Evolutionary conservation across 2,329 filamentous ascomycete genomes (phyloP), one percentile per base, ranked within the genome.

Genomic region (Stachybotrys chartarum): DNA sequence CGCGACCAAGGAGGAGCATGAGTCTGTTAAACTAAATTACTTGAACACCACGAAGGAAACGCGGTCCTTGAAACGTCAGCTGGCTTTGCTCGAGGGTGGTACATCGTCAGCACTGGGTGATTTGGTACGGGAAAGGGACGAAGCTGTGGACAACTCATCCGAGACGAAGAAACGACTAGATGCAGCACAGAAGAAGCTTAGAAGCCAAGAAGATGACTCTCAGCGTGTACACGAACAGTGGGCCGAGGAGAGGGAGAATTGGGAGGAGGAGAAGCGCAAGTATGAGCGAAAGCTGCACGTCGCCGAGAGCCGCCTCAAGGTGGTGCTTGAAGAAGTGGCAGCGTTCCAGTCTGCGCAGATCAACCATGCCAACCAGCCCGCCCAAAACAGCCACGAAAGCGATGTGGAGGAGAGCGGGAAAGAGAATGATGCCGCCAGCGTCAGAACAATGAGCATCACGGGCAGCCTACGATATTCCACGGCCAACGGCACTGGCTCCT

Each of bases 231-330:
- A 96, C 64, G 81, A 85, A 54, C 79, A 91, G 56, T 97, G 91
- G 89, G 85, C 87, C 11, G 85, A 83, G 53, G 94, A 99, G 60
- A 94, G 88, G 67, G 86, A 93, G 54, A 76, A 77, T 2, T 97
- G 92, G 91, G 87, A 92, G 12, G 85, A 87, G 50, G 91, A 96
- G 68, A 88, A 85, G 64, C 85, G 92, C 54, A 88, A 83, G 55
- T 80, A 90, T 58, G 93, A 99, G 70, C 85, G 90, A 55, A 91
- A 89, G 62, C 75, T 96, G 14, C 92, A 97, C 68, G 81, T 97
- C n/a, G 88, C 91, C 2, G 94, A 99, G 72, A 89, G 82, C 32
- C 86, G 93, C 44, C 72, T 99, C 54, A 94, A 93, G 68, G 80
- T 83, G 11, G 82, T 99, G 11, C 78, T 99, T 49, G 90, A 93